Evolutionary conservation across 164 flowering plant species (phyloP).

Genomic region (Chimonanthus salicifolius): DNA sequence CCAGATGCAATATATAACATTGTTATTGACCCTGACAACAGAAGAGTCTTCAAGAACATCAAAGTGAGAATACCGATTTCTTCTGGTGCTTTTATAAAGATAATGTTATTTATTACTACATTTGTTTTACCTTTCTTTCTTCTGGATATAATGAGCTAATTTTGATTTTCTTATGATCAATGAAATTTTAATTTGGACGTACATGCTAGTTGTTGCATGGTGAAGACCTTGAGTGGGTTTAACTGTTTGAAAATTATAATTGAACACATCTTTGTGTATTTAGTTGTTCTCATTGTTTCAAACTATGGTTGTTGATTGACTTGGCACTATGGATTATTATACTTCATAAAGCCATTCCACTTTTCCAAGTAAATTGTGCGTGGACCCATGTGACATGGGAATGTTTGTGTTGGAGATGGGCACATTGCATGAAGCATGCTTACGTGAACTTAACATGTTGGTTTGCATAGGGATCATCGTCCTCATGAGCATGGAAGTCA

Average conservation of each 20-base stretch:
- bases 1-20: slow-evolving; percentile 93
- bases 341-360: background rate
- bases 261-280: background rate
- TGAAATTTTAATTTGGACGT: background rate
- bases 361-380: background rate
- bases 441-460: too few species aligned
- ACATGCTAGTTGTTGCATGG: background rate
- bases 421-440: background rate
- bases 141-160: background rate
- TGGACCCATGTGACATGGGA: background rate
- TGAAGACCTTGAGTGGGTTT: background rate
- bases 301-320: background rate
- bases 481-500: too few species aligned
- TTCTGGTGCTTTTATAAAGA: background rate
- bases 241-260: background rate
- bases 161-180: background rate
- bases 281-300: background rate
- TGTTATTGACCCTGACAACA: slow-evolving; percentile 86
- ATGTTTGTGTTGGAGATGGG: background rate
- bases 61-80: slow-evolving; percentile 42
- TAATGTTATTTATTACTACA: background rate
- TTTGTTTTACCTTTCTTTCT: background rate
- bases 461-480: too few species aligned
- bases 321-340: background rate
- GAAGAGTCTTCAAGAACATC: slow-evolving; percentile 89